A percentile compares a stretch with the other conserved stretches of the same genome.
Evolutionary conservation across 2,329 filamentous ascomycete genomes (phyloP).

Genomic region (Paraphoma chrysanthemicola): DNA sequence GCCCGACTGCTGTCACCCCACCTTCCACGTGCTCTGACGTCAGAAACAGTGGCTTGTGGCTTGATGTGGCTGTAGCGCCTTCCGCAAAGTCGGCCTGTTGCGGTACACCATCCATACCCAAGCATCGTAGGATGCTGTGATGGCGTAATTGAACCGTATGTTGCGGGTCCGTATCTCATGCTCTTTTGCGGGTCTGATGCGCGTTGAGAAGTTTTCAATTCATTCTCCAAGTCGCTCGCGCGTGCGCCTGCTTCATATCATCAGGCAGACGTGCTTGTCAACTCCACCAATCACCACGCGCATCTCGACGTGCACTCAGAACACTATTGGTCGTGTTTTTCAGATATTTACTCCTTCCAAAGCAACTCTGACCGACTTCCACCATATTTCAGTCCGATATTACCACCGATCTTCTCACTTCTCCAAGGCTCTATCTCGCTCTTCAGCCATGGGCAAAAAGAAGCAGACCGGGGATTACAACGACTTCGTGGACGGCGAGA

Average conservation of each 20-base stretch:
- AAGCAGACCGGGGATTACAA: constrained; percentile 38
- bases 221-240: background rate
- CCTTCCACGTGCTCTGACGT: constrained; percentile 10
- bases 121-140: background rate
- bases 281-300: background rate
- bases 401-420: background rate
- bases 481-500: constrained; percentile 44
- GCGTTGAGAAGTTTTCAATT: background rate
- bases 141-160: background rate
- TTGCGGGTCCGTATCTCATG: too few relatives aligned
- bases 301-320: background rate
- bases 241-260: constrained; percentile 3
- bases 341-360: background rate
- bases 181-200: too few relatives aligned
- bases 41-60: background rate
- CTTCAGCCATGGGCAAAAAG: constrained; percentile 39
- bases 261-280: background rate
- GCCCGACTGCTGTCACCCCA: constrained; percentile 7
- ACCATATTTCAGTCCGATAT: background rate
- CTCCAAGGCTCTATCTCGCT: background rate
- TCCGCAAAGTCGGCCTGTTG: background rate
- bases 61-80: background rate
- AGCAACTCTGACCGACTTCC: background rate
- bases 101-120: background rate
- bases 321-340: background rate